Evolutionary conservation across 1,284 basidiomycete species (phyloP), one percentile per base, ranked within the genome.

Genomic region (Tremellales sp.): DNA sequence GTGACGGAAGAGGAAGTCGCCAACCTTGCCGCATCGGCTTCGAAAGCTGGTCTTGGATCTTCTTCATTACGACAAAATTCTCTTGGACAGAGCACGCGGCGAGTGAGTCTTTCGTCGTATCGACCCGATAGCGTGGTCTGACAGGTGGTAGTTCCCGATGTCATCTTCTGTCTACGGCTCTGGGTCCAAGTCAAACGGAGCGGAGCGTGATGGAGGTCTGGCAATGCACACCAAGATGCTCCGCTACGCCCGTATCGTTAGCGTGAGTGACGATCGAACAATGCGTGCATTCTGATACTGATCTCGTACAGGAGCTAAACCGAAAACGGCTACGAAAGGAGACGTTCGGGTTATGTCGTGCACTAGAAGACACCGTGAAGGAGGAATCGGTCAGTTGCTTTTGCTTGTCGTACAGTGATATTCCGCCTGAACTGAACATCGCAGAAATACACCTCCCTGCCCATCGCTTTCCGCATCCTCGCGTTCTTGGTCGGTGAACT

Each of bases 171-270:
- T 54, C 15, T 45, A 57, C 12, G 60, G 62, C 33, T 8, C 10
- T n/a, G n/a, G n/a, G n/a, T n/a, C n/a, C 29, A 55, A 53, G 40
- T 57, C 63, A 40, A 62, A 57, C 29, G 52, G 51, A 5, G 51
- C 49, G n/a, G 67, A 67, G 48, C 60, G 59, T 39, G 70, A 72
- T 51, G 65, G 68, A 12, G 67, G 67, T 4, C 48, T 89, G 81
- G 70, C 73, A 13, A 76, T 75, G 71, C 92, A 94, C 74, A 85
- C 81, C 69, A 90, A 90, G 75, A 93, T 94, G 89, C 88, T 93
- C 82, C 84, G 83, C n/a, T 97, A 94, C 69, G 87, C 90, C 72
- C 82, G 82, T 49, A 84, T 88, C 26, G 78, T 94, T 37, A 92
- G 89, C 68, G 75, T 81, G 42, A 81, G 87, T 6, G 78, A n/a